These are phyloP conservation scores for Penicillium atrosanguineum DNA, from an alignment of 495 filamentous ascomycete species.

Conservation along the genomic window DNA sequence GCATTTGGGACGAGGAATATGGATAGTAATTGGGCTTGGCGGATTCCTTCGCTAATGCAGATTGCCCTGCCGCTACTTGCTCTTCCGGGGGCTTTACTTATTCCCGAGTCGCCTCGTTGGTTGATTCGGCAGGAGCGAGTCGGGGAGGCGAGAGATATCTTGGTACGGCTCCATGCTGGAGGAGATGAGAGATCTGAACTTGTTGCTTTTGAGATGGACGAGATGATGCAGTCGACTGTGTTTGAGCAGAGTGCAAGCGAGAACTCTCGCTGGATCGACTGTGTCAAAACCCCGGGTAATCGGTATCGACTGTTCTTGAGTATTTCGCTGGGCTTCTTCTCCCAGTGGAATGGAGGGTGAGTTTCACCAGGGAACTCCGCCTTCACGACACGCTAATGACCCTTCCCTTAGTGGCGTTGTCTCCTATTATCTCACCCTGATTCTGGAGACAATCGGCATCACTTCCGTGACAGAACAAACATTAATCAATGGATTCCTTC, in stretches of 20 bases:
- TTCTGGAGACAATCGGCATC: slow-evolving; percentile 56
- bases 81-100: slow-evolving; percentile 36
- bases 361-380: not conserved
- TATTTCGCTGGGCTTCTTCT: slow-evolving; percentile 62
- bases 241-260: slow-evolving; percentile 27
- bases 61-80: slow-evolving; percentile 42
- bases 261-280: slow-evolving; percentile 44
- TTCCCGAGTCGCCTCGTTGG: slow-evolving; percentile 47
- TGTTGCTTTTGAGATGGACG: slow-evolving; percentile 23
- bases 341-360: slow-evolving; percentile 60
- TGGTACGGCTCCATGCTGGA: slow-evolving; percentile 30
- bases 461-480: slow-evolving; percentile 44
- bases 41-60: slow-evolving; percentile 52
- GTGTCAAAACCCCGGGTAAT: slow-evolving; percentile 66
- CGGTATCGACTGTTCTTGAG: slow-evolving; percentile 57
- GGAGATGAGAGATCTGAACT: slow-evolving; percentile 19
- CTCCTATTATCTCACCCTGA: slow-evolving; percentile 55
- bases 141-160: slow-evolving; percentile 34
- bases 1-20: slow-evolving; percentile 28
- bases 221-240: slow-evolving; percentile 23
- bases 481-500: slow-evolving; percentile 24
- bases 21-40: slow-evolving; percentile 45
- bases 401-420: slow-evolving; percentile 52
- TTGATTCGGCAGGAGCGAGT: slow-evolving; percentile 32
- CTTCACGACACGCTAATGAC: not conserved